phyloP scores from a whole-genome alignment of 2,329 filamentous ascomycete species.

The Neofusicoccum sp. region DNA sequence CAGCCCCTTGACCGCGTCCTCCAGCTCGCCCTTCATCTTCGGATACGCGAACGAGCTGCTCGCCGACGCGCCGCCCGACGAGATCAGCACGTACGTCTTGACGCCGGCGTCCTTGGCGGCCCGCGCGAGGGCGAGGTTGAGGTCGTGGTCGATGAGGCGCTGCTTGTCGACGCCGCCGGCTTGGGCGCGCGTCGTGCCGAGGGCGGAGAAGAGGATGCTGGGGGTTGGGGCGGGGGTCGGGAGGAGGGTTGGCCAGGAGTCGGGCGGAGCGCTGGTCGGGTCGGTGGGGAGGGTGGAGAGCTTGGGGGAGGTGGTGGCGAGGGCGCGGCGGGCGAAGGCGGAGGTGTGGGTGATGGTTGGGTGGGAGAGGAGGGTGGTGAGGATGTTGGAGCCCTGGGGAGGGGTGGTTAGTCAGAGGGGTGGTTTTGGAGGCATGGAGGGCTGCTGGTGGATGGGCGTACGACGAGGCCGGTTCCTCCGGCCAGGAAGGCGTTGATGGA shows the following conservation, averaged over 20 bases:
- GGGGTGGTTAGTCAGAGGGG: constrained; percentile 24
- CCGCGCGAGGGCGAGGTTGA: constrained; percentile 75
- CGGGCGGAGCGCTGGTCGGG: constrained; percentile 36
- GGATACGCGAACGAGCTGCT: constrained; percentile 55
- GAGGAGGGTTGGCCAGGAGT: constrained; percentile 62
- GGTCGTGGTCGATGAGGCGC: constrained; percentile 82
- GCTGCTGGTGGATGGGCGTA: constrained; percentile 28
- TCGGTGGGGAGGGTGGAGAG: constrained; percentile 67
- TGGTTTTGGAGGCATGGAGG: neutral
- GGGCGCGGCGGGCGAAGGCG: constrained; percentile 66
- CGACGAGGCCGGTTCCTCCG: constrained; percentile 64
- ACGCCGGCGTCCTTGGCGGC: constrained; percentile 71
- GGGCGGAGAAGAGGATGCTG: constrained; percentile 68
- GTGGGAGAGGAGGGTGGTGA: constrained; percentile 59
- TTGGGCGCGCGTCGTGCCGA: constrained; percentile 74
- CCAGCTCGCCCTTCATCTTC: constrained; percentile 83
- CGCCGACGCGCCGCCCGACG: constrained; percentile 52
- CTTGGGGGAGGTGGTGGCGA: constrained; percentile 54
- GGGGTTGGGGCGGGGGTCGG: constrained; percentile 60
- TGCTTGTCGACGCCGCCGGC: constrained; percentile 78
- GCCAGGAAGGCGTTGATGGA: constrained; percentile 51
- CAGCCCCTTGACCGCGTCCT: constrained; percentile 69
- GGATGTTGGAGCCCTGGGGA: constrained; percentile 68
- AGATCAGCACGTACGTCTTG: constrained; percentile 75
- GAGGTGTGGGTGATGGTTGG: constrained; percentile 54